These are phyloP conservation scores for Phlebopus sp. DNA, from an alignment of 1,284 basidiomycete genomes.

Conservation along the genomic window DNA sequence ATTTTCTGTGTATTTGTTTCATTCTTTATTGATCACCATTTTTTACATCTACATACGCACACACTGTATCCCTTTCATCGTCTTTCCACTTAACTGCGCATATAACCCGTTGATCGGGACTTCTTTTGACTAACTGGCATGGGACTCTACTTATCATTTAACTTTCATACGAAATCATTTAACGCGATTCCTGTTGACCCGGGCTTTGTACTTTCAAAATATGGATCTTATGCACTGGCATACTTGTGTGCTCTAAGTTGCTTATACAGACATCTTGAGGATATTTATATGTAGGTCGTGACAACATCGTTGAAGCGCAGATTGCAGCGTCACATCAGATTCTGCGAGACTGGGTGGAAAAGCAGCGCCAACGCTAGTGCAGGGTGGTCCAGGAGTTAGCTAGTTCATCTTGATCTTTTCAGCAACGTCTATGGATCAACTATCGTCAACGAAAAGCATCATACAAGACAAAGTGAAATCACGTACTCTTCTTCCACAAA, in stretches of 20 bases:
- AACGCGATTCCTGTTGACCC: conserved; percentile 10
- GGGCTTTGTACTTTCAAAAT: conserved; percentile 13
- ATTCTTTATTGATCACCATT: neutral
- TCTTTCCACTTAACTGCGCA: neutral
- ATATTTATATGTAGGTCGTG: neutral
- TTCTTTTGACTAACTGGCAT: no score
- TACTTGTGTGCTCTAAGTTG: conserved; percentile 8
- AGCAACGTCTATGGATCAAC: conserved; percentile 2
- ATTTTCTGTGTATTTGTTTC: neutral
- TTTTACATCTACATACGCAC: neutral
- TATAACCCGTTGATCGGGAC: neutral
- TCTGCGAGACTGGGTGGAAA: neutral
- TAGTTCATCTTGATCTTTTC: conserved; percentile 33
- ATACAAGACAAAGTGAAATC: neutral
- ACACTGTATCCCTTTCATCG: neutral
- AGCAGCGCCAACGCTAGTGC: neutral
- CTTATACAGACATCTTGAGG: neutral
- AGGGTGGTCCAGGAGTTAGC: neutral
- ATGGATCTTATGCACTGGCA: conserved; percentile 5
- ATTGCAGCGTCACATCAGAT: neutral
- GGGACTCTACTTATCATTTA: no score
- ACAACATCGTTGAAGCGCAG: neutral
- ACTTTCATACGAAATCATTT: no score
- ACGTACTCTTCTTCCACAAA: conserved; percentile 17
- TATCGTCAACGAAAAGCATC: neutral